These are phyloP conservation scores for Phytopythium ostracodes DNA, from an alignment of 352 stramenopile species.

Conservation along the genomic window DNA sequence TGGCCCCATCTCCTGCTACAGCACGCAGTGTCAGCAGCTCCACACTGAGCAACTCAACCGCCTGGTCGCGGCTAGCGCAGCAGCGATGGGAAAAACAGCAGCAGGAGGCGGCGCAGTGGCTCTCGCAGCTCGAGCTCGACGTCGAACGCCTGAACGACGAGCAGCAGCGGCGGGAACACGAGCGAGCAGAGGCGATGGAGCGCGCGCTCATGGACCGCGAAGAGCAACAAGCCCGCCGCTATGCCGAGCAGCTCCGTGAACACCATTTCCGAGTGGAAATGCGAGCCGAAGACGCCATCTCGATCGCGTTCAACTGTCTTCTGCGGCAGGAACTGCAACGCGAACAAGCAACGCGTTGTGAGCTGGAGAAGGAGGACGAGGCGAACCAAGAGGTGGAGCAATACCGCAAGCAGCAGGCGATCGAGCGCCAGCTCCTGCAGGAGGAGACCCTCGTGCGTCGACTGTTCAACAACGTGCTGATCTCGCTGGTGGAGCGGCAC, in stretches of 20 bases:
- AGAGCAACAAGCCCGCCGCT: slow-evolving; percentile 5
- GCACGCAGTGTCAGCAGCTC: neutral
- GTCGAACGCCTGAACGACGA: neutral
- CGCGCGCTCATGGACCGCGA: slow-evolving; percentile 13
- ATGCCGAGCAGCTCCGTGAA: slow-evolving; percentile 14
- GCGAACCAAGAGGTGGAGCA: neutral
- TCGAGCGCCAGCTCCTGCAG: slow-evolving; percentile 11
- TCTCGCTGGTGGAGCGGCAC: slow-evolving; percentile 19
- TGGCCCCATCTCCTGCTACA: neutral
- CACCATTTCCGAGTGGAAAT: slow-evolving; percentile 7
- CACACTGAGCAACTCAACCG: neutral
- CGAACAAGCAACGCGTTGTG: neutral
- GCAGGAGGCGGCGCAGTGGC: slow-evolving; percentile 7
- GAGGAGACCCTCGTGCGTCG: slow-evolving; percentile 19
- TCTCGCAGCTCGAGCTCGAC: slow-evolving; percentile 13
- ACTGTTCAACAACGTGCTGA: slow-evolving; percentile 19
- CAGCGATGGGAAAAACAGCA: slow-evolving; percentile 12
- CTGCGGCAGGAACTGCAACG: neutral
- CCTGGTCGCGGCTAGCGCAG: neutral
- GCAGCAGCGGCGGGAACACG: neutral
- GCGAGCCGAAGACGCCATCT: slow-evolving; percentile 18
- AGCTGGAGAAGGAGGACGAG: slow-evolving; percentile 20
- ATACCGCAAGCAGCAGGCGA: neutral
- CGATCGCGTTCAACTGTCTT: slow-evolving; percentile 2
- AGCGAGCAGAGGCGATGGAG: slow-evolving; percentile 14